A percentile compares a stretch with the other conserved stretches of the same genome.
phyloP scores from a whole-genome alignment of 2,329 filamentous ascomycete genomes.

The Pseudonectria buxi region DNA sequence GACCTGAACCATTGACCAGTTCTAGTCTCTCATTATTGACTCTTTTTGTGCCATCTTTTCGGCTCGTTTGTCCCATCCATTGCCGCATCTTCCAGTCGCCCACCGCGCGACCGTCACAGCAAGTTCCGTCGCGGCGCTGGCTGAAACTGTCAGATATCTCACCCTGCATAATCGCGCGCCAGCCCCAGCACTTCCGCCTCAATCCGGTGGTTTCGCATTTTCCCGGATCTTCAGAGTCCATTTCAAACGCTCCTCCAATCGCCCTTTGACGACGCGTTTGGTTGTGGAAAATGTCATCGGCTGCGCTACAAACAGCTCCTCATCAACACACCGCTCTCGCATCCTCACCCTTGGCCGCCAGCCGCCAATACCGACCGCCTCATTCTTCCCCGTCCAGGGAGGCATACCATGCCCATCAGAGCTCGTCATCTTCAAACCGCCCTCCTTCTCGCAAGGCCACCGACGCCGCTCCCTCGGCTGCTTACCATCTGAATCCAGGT shows the following conservation, averaged over 20 bases:
- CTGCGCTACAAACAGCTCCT: slow-evolving; percentile 54
- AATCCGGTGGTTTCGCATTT: slow-evolving; percentile 7
- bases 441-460: slow-evolving; percentile 46
- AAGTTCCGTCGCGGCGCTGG: slow-evolving; percentile 1
- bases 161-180: slow-evolving; percentile 22
- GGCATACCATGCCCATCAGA: slow-evolving; percentile 49
- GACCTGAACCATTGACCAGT: no score
- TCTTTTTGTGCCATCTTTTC: no score
- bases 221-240: slow-evolving; percentile 2
- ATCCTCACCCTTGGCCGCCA: slow-evolving; percentile 42
- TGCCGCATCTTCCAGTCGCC: no score
- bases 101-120: no score
- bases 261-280: slow-evolving; percentile 16
- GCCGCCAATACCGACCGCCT: slow-evolving; percentile 45
- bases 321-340: slow-evolving; percentile 47
- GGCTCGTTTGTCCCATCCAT: no score
- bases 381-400: slow-evolving; percentile 49
- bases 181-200: slow-evolving; percentile 15
- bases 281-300: slow-evolving; percentile 39
- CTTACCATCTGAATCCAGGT: slow-evolving; percentile 32
- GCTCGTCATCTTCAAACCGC: slow-evolving; percentile 44
- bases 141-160: slow-evolving; percentile 24
- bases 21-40: no score
- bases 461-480: slow-evolving; percentile 37
- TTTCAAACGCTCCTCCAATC: slow-evolving; percentile 6